Evolutionary conservation across 208 protist genomes (phyloP).

Genomic region (Polymyxa betae): DNA sequence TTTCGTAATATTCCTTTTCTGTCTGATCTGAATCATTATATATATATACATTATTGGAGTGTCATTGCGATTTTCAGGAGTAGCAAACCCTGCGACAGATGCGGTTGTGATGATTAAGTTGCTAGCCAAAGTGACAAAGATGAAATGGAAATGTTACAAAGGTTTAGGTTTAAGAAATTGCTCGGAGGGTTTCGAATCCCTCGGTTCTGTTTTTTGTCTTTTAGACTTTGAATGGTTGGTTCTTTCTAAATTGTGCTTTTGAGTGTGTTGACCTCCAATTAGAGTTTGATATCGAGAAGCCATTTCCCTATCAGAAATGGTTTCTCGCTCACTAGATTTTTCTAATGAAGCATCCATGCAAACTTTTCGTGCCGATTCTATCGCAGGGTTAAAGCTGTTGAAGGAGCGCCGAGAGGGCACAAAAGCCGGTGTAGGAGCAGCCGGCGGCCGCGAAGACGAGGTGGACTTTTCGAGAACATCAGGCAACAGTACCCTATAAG

Average conservation of each 20-base stretch:
- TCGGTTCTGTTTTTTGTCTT: not conserved
- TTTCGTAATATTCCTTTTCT: too few species aligned
- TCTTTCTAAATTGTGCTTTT: not conserved
- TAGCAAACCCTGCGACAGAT: too few species aligned
- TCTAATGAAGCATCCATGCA: not conserved
- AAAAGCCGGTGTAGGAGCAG: not conserved
- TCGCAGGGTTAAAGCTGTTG: not conserved
- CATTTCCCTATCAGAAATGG: not conserved
- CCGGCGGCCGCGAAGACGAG: too few species aligned
- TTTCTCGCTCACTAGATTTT: not conserved
- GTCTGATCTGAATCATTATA: too few species aligned
- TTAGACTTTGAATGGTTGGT: not conserved
- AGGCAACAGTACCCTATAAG: not conserved
- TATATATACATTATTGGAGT: too few species aligned
- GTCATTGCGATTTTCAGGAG: too few species aligned
- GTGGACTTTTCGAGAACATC: not conserved
- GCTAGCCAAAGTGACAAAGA: too few species aligned
- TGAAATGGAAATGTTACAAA: too few species aligned
- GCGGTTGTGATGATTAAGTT: too few species aligned
- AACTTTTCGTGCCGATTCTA: not conserved
- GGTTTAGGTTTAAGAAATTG: not conserved
- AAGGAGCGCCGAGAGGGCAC: not conserved
- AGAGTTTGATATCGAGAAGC: not conserved
- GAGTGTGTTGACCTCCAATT: not conserved
- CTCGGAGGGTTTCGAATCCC: too few species aligned